A percentile compares a stretch with the other conserved stretches of the same genome.
Evolutionary conservation across 495 filamentous ascomycete genomes (phyloP).

Genomic region (Annulohypoxylon bovei): DNA sequence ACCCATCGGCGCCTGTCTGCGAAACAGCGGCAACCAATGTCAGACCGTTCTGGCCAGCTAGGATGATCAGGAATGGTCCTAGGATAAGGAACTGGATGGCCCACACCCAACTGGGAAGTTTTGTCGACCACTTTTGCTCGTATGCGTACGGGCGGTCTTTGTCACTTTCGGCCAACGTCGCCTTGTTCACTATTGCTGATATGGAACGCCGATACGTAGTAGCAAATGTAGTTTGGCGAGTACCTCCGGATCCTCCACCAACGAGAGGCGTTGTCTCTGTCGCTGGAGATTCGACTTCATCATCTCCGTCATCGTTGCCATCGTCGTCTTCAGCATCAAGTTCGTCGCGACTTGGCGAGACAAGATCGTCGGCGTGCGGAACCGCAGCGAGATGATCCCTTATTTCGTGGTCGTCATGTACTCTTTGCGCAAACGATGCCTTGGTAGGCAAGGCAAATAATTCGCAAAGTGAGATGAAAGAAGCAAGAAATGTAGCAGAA

Average conservation of each 20-base stretch:
- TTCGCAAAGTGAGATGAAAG: constrained; percentile 78
- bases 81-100: constrained; percentile 83
- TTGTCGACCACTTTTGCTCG: constrained; percentile 86
- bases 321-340: constrained; percentile 47
- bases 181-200: constrained; percentile 51
- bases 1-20: constrained; percentile 86
- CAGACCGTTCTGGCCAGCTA: constrained; percentile 78
- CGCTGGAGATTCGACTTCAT: constrained; percentile 58
- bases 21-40: constrained; percentile 74
- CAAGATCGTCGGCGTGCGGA: constrained; percentile 46
- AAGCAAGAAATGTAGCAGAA: constrained; percentile 76
- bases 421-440: constrained; percentile 64
- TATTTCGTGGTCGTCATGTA: constrained; percentile 59
- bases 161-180: constrained; percentile 39
- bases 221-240: constrained; percentile 76
- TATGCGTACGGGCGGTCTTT: constrained; percentile 66
- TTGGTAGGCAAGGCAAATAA: constrained; percentile 81
- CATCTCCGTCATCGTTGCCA: constrained; percentile 56
- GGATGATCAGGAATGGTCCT: constrained; percentile 76
- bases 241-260: constrained; percentile 56
- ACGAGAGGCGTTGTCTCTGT: constrained; percentile 86
- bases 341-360: constrained; percentile 42
- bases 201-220: constrained; percentile 65
- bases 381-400: constrained; percentile 49
- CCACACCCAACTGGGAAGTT: constrained; percentile 86